Conservation (phyloP, 306 rosid genomes). For the Cicer bijugum region DNA sequence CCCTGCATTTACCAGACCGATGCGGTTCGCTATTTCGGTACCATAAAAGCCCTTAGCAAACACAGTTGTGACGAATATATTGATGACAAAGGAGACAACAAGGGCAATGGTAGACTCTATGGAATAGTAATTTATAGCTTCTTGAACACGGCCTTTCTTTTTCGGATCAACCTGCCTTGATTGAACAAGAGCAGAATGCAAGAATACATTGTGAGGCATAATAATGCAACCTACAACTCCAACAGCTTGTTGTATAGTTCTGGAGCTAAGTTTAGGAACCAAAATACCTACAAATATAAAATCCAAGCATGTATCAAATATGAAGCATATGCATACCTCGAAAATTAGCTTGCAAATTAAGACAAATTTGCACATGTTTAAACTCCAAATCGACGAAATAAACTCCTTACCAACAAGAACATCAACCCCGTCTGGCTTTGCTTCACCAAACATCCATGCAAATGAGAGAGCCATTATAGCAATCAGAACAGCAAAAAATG, state of each 20-base stretch:
- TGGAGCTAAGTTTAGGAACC: slow-evolving; percentile 91
- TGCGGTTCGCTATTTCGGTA: slow-evolving; percentile 68
- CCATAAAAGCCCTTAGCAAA: slow-evolving; percentile 92
- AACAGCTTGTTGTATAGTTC: slow-evolving; percentile 90
- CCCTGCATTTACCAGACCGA: slow-evolving; percentile 94
- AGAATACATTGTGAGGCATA: slow-evolving; percentile 95
- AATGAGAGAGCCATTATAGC: slow-evolving; percentile 86
- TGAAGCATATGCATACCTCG: slow-evolving; percentile 3
- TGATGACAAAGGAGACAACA: slow-evolving; percentile 71
- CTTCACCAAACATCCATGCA: slow-evolving; percentile 98
- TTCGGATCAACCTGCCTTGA: slow-evolving; percentile 74
- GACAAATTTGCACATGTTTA: slow-evolving; percentile 8
- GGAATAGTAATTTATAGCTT: slow-evolving; percentile 88
- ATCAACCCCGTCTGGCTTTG: slow-evolving; percentile 81
- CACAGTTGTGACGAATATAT: slow-evolving; percentile 86
- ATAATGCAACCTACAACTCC: slow-evolving; percentile 96
- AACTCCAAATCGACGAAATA: slow-evolving; percentile 20
- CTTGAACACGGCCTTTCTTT: slow-evolving; percentile 81
- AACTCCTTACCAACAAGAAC: slow-evolving; percentile 75
- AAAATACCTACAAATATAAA: slow-evolving; percentile 64
- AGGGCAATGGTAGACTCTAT: slow-evolving; percentile 92
- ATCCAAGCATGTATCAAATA: slow-evolving; percentile 32
- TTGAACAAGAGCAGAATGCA: slow-evolving; percentile 97
- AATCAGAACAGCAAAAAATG: slow-evolving; percentile 89
- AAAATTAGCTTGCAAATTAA: slow-evolving; percentile 13